phyloP scores from a whole-genome alignment of 208 protist species.

The Phytomonas sp. region DNA sequence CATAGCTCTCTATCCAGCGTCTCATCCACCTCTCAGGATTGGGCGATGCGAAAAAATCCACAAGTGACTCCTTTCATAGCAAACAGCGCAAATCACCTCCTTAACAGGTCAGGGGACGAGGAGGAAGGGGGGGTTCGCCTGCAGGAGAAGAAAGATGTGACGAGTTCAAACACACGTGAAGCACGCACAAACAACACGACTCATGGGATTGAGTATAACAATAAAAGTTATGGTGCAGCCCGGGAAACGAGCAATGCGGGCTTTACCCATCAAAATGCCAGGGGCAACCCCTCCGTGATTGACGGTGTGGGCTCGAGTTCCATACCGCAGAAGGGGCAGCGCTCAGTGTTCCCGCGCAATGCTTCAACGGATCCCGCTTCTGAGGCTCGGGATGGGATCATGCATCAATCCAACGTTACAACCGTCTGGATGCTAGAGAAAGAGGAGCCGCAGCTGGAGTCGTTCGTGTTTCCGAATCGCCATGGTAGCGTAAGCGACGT shows the following conservation, averaged over 20 bases:
- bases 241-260: neutral
- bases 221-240: neutral
- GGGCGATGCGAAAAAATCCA: neutral
- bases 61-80: neutral
- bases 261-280: neutral
- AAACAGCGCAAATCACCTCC: neutral
- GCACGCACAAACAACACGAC: neutral
- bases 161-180: neutral
- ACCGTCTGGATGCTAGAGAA: neutral
- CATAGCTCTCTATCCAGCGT: neutral
- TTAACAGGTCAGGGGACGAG: neutral
- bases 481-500: neutral
- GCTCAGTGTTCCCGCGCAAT: neutral
- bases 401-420: neutral
- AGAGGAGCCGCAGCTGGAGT: neutral
- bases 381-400: neutral
- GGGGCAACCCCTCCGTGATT: neutral
- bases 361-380: neutral
- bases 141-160: neutral
- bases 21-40: neutral
- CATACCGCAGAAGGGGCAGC: neutral
- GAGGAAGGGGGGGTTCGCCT: neutral
- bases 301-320: neutral
- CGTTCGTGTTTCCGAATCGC: neutral
- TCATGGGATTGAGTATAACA: neutral